Evolutionary conservation across 805 yeast species (phyloP).

Genomic region (Candida chauliodis): DNA sequence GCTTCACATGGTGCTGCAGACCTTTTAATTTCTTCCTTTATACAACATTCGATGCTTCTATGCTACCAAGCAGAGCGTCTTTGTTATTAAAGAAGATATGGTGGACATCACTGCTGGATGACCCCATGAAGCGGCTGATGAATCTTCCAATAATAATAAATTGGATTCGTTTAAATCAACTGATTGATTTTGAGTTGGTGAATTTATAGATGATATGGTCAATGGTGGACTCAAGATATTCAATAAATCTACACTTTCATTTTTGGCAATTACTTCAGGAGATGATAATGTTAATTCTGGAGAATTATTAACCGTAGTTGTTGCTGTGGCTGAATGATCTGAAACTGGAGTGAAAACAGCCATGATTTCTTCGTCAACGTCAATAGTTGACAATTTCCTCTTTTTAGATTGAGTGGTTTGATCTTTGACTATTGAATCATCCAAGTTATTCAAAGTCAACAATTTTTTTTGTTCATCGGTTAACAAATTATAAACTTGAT

Average conservation of each 20-base stretch:
- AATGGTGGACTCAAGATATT: conserved; percentile 2
- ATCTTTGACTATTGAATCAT: conserved; percentile 2
- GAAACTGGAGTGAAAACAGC: conserved; percentile 1
- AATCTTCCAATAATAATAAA: conserved; percentile 1
- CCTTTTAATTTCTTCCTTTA: background rate
- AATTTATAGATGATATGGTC: background rate
- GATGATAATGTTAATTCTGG: conserved; percentile 1
- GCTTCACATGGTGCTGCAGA: conserved; percentile 5
- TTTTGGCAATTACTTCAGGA: background rate
- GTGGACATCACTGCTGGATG: conserved; percentile 7
- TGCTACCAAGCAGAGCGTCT: conserved; percentile 7
- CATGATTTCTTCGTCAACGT: background rate
- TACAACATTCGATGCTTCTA: conserved; percentile 6
- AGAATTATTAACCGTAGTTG: background rate
- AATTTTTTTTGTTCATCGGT: conserved; percentile 10
- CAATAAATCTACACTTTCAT: background rate
- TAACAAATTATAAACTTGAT: conserved; percentile 16
- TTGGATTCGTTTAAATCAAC: conserved; percentile 1
- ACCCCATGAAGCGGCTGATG: conserved; percentile 4
- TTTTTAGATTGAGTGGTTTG: background rate
- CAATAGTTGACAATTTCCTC: conserved; percentile 5
- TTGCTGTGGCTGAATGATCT: conserved; percentile 1
- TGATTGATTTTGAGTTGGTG: background rate
- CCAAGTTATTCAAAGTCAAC: conserved; percentile 4
- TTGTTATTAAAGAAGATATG: background rate